Evolutionary conservation across 352 stramenopile genomes (phyloP).

Genomic region (Globisporangium middletonii): DNA sequence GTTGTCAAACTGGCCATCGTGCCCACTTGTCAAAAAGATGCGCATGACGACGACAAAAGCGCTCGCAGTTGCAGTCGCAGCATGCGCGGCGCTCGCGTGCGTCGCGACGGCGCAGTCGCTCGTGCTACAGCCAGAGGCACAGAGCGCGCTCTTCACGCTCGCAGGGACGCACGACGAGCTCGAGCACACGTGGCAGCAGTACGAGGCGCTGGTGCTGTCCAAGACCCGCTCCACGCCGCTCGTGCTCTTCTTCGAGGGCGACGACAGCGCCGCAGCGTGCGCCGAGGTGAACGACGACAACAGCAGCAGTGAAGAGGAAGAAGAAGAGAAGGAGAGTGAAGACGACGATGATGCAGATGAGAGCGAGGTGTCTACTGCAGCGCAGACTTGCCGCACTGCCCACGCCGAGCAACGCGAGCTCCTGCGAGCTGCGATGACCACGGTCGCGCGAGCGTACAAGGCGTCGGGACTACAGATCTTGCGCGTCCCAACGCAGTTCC

Average conservation of each 20-base stretch:
- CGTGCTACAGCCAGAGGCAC: background rate
- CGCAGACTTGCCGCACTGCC: background rate
- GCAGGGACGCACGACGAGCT: background rate
- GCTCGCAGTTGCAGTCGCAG: background rate
- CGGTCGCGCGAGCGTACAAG: background rate
- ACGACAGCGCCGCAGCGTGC: background rate
- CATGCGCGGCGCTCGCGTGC: too few relatives aligned
- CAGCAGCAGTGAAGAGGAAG: background rate
- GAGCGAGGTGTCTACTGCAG: background rate
- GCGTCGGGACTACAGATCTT: conserved; percentile 13
- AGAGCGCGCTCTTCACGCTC: conserved; percentile 4
- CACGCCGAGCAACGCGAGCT: background rate
- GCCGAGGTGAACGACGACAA: background rate
- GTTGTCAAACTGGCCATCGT: too few relatives aligned
- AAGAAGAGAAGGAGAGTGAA: background rate
- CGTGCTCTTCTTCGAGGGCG: conserved; percentile 8
- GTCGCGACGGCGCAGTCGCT: background rate
- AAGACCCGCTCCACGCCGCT: background rate
- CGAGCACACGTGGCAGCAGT: conserved; percentile 1
- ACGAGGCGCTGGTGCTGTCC: conserved; percentile 8
- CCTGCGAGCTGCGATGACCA: background rate
- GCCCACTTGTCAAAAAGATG: too few relatives aligned
- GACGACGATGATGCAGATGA: background rate
- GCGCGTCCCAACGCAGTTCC: conserved; percentile 15
- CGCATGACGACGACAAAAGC: too few relatives aligned